Percentiles rank a stretch among this genome's conserved stretches.
These are phyloP conservation scores for Aspergillus luchuensis DNA, from an alignment of 2,329 filamentous ascomycete genomes.

Conservation along the genomic window DNA sequence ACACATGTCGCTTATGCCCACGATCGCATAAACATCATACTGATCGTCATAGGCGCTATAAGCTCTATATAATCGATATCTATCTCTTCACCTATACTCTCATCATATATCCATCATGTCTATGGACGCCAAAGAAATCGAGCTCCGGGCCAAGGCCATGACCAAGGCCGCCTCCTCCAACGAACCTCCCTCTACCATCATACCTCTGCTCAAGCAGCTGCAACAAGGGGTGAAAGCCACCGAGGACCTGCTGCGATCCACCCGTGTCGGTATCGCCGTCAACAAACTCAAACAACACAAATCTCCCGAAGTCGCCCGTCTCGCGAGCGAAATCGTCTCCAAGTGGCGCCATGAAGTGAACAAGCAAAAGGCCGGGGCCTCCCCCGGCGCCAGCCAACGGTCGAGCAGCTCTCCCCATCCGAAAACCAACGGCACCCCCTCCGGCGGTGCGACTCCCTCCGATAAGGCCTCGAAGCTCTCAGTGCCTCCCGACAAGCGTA, in stretches of 20 bases:
- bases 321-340: slow-evolving; percentile 78
- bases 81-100: not conserved
- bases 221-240: slow-evolving; percentile 80
- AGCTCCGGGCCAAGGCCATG: slow-evolving; percentile 74
- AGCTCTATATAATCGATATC: slow-evolving; percentile 6
- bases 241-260: slow-evolving; percentile 86
- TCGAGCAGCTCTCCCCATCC: slow-evolving; percentile 47
- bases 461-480: slow-evolving; percentile 56
- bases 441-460: slow-evolving; percentile 49
- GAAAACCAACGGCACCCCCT: slow-evolving; percentile 55
- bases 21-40: not conserved
- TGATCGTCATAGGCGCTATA: not conserved
- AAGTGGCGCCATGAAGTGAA: slow-evolving; percentile 59
- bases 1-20: not conserved
- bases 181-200: slow-evolving; percentile 71
- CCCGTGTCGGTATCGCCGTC: slow-evolving; percentile 87
- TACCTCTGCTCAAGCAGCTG: slow-evolving; percentile 74
- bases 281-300: slow-evolving; percentile 84
- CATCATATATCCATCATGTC: slow-evolving; percentile 19
- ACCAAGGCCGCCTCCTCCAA: slow-evolving; percentile 75
- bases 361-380: slow-evolving; percentile 49
- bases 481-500: slow-evolving; percentile 72
- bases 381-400: slow-evolving; percentile 41
- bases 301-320: slow-evolving; percentile 68
- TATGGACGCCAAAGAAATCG: slow-evolving; percentile 83